Percentiles rank a stretch among this genome's conserved stretches.
These are phyloP conservation scores for Tuctoria greenei DNA, from an alignment of 176 grass and related monocot genomes.

Conservation along the genomic window DNA sequence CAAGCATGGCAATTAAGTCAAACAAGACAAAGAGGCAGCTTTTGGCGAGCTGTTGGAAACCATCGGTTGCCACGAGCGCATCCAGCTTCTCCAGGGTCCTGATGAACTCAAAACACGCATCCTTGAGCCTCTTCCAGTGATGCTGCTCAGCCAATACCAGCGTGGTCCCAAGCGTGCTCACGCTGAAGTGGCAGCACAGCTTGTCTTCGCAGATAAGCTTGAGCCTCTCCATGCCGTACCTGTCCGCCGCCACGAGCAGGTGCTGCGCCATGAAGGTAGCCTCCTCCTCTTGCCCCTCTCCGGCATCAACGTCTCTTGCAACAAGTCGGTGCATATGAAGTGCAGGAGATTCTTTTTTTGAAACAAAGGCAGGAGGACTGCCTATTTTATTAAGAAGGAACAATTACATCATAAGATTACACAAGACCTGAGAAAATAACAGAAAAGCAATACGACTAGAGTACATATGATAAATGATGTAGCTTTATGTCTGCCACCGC, in stretches of 20 bases:
- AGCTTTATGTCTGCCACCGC: too few relatives aligned
- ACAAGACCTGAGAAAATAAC: too few relatives aligned
- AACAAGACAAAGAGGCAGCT: neutral
- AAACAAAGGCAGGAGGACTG: too few relatives aligned
- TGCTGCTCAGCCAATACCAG: slow-evolving; percentile 24
- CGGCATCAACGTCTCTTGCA: neutral
- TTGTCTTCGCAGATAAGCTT: slow-evolving; percentile 44
- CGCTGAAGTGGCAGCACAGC: slow-evolving; percentile 5
- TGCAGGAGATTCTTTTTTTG: neutral
- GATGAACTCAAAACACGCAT: slow-evolving; percentile 21
- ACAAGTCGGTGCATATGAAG: neutral
- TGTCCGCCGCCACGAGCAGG: slow-evolving; percentile 56
- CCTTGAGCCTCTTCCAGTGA: neutral
- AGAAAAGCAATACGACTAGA: too few relatives aligned
- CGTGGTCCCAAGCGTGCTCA: slow-evolving; percentile 26
- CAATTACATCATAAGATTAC: too few relatives aligned
- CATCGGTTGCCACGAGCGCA: neutral
- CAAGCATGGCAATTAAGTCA: neutral
- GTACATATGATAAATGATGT: too few relatives aligned
- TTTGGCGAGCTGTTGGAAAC: neutral
- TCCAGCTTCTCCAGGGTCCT: neutral
- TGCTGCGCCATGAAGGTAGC: slow-evolving; percentile 29
- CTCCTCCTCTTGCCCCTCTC: neutral
- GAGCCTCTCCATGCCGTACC: slow-evolving; percentile 45
- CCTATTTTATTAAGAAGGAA: too few relatives aligned